Evolutionary conservation across 768 basidiomycete species (phyloP).

Genomic region (Pholiota microspora): DNA sequence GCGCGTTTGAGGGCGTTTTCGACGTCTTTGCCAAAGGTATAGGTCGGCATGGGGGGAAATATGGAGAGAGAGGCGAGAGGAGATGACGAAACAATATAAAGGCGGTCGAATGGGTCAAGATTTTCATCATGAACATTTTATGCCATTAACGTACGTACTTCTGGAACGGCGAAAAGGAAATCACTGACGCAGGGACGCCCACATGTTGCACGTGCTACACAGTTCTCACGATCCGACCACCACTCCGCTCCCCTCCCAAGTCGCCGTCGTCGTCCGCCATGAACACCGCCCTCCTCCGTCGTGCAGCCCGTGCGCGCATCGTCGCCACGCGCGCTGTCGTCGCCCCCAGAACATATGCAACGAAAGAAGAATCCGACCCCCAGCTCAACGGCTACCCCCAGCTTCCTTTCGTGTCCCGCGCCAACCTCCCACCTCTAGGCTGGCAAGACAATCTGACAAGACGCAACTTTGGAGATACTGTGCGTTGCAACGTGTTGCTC

Average conservation of each 20-base stretch:
- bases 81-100: constrained; percentile 15
- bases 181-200: constrained; percentile 54
- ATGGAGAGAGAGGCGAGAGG: constrained; percentile 8
- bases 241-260: too few species aligned
- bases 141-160: constrained; percentile 15
- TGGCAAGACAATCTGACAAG: constrained; percentile 79
- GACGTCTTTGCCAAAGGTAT: constrained; percentile 31
- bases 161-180: constrained; percentile 25
- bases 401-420: constrained; percentile 64
- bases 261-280: constrained; percentile 27
- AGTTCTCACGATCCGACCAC: too few species aligned
- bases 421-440: constrained; percentile 58
- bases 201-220: too few species aligned
- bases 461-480: constrained; percentile 80
- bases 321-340: constrained; percentile 22
- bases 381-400: constrained; percentile 74
- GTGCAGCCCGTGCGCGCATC: constrained; percentile 32
- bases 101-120: constrained; percentile 16
- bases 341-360: constrained; percentile 30
- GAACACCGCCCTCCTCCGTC: constrained; percentile 38
- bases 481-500: constrained; percentile 30
- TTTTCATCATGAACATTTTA: constrained; percentile 21
- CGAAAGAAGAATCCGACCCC: constrained; percentile 50
- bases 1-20: constrained; percentile 41
- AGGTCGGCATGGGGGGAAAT: constrained; percentile 12